A percentile compares a stretch with the other conserved stretches of the same genome.
Conservation (phyloP, 805 yeast species). For the Limtongia smithiae region DNA sequence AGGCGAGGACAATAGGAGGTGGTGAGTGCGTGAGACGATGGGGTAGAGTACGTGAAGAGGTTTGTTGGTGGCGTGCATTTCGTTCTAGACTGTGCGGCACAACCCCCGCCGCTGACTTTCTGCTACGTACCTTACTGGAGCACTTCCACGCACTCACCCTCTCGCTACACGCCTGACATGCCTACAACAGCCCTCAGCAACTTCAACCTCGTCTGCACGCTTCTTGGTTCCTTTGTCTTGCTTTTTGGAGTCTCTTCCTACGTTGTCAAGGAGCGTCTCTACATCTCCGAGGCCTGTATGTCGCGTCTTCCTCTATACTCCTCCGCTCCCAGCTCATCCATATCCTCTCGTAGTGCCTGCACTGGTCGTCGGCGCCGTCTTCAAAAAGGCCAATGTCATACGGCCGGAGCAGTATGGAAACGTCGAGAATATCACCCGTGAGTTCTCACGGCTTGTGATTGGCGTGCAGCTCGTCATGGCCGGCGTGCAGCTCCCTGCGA, state of each 20-base stretch:
- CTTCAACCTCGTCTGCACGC: conserved; percentile 50
- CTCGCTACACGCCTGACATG: too few relatives aligned
- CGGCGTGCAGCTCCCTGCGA: conserved; percentile 68
- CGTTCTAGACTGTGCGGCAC: neutral
- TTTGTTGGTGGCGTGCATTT: neutral
- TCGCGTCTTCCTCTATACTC: neutral
- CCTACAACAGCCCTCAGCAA: conserved; percentile 22
- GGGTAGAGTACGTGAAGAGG: neutral
- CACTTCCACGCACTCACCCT: too few relatives aligned
- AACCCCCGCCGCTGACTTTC: neutral
- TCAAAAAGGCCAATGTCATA: conserved; percentile 57
- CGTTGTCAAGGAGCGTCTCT: conserved; percentile 55
- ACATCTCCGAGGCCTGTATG: conserved; percentile 56
- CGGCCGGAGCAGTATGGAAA: conserved; percentile 52
- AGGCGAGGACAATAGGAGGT: too few relatives aligned
- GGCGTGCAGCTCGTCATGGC: conserved; percentile 71
- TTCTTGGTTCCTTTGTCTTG: conserved; percentile 58
- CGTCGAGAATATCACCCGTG: conserved; percentile 50
- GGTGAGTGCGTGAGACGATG: too few relatives aligned
- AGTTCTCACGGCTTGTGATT: conserved; percentile 58
- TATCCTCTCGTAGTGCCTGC: conserved; percentile 45
- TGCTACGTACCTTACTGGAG: too few relatives aligned
- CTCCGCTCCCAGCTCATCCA: neutral
- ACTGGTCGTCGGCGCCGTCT: conserved; percentile 56
- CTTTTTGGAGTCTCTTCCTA: conserved; percentile 56